Conservation (phyloP, 768 basidiomycete species). For the Amanita muscaria region DNA sequence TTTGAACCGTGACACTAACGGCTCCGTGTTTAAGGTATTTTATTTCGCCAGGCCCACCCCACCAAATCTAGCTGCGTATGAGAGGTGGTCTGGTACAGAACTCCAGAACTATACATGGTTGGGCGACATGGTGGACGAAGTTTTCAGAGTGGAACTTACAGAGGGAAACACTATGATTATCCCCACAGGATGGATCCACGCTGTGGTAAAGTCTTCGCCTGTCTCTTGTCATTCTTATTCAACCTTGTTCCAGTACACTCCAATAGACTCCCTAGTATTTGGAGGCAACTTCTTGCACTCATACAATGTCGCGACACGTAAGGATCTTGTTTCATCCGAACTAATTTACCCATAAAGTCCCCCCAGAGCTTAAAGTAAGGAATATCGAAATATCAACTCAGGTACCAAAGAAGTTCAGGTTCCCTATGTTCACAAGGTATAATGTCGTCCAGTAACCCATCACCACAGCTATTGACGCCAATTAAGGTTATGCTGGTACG, state of each 20-base stretch:
- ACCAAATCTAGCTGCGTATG: slow-evolving; percentile 82
- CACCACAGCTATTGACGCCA: background rate
- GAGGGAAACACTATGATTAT: slow-evolving; percentile 89
- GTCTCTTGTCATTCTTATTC: background rate
- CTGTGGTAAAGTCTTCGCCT: slow-evolving; percentile 56
- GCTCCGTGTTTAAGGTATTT: slow-evolving; percentile 51
- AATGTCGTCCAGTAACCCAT: slow-evolving; percentile 9
- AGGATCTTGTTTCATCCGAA: slow-evolving; percentile 20
- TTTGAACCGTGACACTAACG: slow-evolving; percentile 6
- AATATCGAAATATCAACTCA: slow-evolving; percentile 90
- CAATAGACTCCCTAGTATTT: slow-evolving; percentile 87
- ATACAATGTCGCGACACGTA: slow-evolving; percentile 80
- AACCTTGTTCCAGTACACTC: slow-evolving; percentile 63
- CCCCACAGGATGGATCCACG: slow-evolving; percentile 96
- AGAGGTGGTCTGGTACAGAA: slow-evolving; percentile 90
- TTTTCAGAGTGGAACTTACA: slow-evolving; percentile 71
- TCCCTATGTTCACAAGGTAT: slow-evolving; percentile 73
- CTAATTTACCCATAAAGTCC: too few relatives aligned
- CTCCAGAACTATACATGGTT: slow-evolving; percentile 84
- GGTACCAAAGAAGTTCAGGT: slow-evolving; percentile 88
- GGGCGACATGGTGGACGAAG: slow-evolving; percentile 88
- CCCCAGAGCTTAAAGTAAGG: slow-evolving; percentile 72
- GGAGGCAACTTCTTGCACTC: slow-evolving; percentile 98
- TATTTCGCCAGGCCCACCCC: slow-evolving; percentile 91
- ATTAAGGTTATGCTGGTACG: slow-evolving; percentile 92